Evolutionary conservation across 2,329 filamentous ascomycete species (phyloP).

Genomic region (Periconia digitata): DNA sequence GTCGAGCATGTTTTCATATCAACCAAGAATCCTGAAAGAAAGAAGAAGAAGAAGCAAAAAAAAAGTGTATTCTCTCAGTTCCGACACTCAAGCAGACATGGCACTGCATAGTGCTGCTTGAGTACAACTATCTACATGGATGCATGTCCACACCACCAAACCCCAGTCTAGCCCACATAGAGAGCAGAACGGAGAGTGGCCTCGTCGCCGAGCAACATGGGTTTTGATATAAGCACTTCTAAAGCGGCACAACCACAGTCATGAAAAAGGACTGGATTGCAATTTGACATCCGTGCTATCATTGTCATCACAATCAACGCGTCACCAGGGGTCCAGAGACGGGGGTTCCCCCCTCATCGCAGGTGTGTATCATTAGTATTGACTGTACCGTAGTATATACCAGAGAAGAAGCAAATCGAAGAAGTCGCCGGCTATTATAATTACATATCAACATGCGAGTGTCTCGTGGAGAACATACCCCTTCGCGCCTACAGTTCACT

Average conservation of each 20-base stretch:
- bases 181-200: slow-evolving; percentile 11
- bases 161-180: slow-evolving; percentile 7
- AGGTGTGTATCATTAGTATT: slow-evolving; percentile 25
- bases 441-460: slow-evolving; percentile 30
- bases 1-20: too few relatives aligned
- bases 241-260: slow-evolving; percentile 89
- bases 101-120: too few relatives aligned
- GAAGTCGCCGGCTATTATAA: slow-evolving; percentile 26
- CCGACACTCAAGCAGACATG: too few relatives aligned
- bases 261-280: slow-evolving; percentile 75
- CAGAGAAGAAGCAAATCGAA: slow-evolving; percentile 8
- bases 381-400: slow-evolving; percentile 12
- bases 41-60: too few relatives aligned
- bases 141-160: slow-evolving; percentile 24
- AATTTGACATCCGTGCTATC: slow-evolving; percentile 99
- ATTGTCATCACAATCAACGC: slow-evolving; percentile 10
- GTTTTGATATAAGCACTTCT: slow-evolving; percentile 75
- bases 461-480: neutral
- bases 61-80: too few relatives aligned
- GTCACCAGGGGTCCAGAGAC: slow-evolving; percentile 9
- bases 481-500: slow-evolving; percentile 44
- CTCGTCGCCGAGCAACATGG: slow-evolving; percentile 30
- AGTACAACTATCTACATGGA: too few relatives aligned
- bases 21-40: too few relatives aligned
- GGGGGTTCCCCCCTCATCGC: neutral